Conservation (phyloP, 2,329 filamentous ascomycete genomes). For the Byssothecium circinans region DNA sequence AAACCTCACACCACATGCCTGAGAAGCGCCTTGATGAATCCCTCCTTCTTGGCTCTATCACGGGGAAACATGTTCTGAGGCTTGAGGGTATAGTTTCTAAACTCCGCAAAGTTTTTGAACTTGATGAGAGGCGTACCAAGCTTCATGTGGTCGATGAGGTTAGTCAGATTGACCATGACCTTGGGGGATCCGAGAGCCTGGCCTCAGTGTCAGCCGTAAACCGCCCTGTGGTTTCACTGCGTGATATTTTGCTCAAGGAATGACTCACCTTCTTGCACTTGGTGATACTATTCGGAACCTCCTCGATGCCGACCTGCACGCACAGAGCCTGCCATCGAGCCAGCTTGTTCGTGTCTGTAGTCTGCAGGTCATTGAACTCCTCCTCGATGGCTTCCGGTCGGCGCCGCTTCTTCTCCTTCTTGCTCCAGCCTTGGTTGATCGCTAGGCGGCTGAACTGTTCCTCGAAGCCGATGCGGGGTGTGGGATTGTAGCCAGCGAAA, state of each 20-base stretch:
- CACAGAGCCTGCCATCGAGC: conserved; percentile 12
- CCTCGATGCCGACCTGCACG: conserved; percentile 5
- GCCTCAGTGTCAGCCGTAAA: not conserved
- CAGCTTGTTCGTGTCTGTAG: conserved; percentile 5
- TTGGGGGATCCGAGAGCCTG: conserved; percentile 14
- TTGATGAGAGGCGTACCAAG: conserved; percentile 13
- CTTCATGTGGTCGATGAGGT: conserved; percentile 23
- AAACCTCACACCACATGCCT: conserved; percentile 12
- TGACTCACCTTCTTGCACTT: conserved; percentile 16
- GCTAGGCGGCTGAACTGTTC: conserved; percentile 17
- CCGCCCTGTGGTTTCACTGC: not conserved
- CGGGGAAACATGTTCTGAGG: conserved; percentile 7
- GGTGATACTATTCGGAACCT: conserved; percentile 4
- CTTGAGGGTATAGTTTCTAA: conserved; percentile 13
- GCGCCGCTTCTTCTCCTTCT: not conserved
- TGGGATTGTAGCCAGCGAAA: conserved; percentile 2
- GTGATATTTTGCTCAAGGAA: not conserved
- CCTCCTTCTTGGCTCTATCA: conserved; percentile 21
- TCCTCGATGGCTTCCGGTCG: conserved; percentile 7
- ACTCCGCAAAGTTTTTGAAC: conserved; percentile 13
- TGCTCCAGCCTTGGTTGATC: conserved; percentile 11
- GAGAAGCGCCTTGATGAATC: conserved; percentile 24
- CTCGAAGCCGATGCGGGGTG: conserved; percentile 8
- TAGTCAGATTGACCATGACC: conserved; percentile 23
- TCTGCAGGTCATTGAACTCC: conserved; percentile 8